Base-by-base conservation (phyloP, 169 alveolate species). In the Plasmodium fragile region DNA sequence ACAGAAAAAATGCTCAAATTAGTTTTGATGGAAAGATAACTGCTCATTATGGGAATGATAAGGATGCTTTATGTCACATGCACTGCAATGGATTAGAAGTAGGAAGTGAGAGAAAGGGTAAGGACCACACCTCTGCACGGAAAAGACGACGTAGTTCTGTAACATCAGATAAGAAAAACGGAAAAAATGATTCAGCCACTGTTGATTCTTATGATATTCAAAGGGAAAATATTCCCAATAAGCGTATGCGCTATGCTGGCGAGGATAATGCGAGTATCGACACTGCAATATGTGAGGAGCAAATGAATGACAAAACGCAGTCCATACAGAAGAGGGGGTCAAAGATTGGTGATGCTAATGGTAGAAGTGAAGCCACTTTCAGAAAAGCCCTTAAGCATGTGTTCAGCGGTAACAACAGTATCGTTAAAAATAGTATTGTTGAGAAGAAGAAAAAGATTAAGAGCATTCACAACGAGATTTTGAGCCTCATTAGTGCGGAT, bases 391-490 rank as follows among this genome's bases (percentile, higher is more conserved):
- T 32, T 71, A 13, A 69, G 39, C 11, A 30, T 59, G n/a, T 41
- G 73, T 5, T 70, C 30, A 83, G 71, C 10, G 71, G 18, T 0
- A 45, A 39, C 11, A 25, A 4, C 13, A 22, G 39, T 16, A 22
- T 39, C 43, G 39, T 85, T 18, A 85, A 85, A 75, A 41, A 85
- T 85, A 85, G 34, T 49, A 85, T 75, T 34, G 30, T 73, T 2
- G 93, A 85, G 59, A 85, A 85, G 13, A 73, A 77, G 84, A 55
- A 43, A 85, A 85, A 72, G 79, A 72, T 85, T 28, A 85, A 53
- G 65, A 85, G 93, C 45, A 85, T 85, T 55, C 93, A 85, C 80
- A 85, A 77, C 87, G 84, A 85, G 16, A 73, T 85, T 69, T 85
- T 85, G 79, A 39, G 45, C 25, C 69, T 85, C 39, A 85, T 69